Conservation (phyloP, 441 rosid species). For the Gossypium lobatum region DNA sequence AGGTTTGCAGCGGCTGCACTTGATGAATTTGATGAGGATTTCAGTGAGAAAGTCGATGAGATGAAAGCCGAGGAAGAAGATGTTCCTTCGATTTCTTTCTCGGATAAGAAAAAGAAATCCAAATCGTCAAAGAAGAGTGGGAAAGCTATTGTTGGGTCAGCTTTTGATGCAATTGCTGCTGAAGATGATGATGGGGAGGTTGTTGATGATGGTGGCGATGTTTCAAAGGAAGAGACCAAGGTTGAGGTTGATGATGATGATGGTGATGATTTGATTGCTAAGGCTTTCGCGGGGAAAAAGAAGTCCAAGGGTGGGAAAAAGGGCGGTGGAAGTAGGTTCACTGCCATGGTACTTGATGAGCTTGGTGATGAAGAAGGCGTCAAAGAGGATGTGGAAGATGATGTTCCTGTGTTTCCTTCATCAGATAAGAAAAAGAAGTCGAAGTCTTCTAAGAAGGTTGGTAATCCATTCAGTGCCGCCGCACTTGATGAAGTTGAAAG, state of each 20-base stretch:
- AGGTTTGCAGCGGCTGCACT: constrained; percentile 24
- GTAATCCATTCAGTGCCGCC: not conserved
- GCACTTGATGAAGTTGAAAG: constrained; percentile 30
- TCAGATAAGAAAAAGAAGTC: constrained; percentile 75
- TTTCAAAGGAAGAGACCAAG: not conserved
- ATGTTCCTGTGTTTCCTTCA: constrained; percentile 39
- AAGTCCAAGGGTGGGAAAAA: constrained; percentile 51
- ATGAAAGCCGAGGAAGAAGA: constrained; percentile 48
- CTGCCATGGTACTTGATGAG: constrained; percentile 22
- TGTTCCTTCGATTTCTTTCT: constrained; percentile 36
- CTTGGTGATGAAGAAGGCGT: constrained; percentile 28
- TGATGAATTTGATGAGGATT: constrained; percentile 30
- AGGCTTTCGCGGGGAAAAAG: constrained; percentile 49
- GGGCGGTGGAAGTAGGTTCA: constrained; percentile 32
- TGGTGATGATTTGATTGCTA: constrained; percentile 24
- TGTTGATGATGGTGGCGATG: not conserved
- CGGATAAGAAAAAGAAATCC: constrained; percentile 85
- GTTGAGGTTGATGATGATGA: constrained; percentile 20
- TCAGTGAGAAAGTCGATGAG: constrained; percentile 26
- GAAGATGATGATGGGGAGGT: constrained; percentile 22
- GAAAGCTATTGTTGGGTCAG: not conserved
- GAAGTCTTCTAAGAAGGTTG: not conserved
- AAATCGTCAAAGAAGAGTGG: constrained; percentile 31
- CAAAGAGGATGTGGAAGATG: constrained; percentile 41
- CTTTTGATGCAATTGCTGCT: not conserved